These are phyloP conservation scores for Yamadazyma paraphyllophila DNA, from an alignment of 805 yeast genomes.

Conservation along the genomic window DNA sequence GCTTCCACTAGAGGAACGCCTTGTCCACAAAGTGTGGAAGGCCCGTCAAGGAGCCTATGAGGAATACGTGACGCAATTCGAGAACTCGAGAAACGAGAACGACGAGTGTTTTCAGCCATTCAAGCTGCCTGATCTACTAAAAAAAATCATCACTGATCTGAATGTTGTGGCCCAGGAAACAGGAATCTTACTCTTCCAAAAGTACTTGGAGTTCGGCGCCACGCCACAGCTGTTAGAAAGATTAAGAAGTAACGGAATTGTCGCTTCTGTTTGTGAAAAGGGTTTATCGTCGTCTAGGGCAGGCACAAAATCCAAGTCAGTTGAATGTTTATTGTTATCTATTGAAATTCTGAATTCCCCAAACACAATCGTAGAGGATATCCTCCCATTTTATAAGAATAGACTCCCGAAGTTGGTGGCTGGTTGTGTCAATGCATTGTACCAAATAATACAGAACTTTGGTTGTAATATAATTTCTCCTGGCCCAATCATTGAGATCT, in stretches of 20 bases:
- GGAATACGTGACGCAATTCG: slow-evolving; percentile 54
- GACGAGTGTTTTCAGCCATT: slow-evolving; percentile 55
- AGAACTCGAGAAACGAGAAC: slow-evolving; percentile 51
- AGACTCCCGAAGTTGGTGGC: slow-evolving; percentile 77
- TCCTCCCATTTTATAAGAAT: slow-evolving; percentile 60
- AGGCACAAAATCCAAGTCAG: slow-evolving; percentile 65
- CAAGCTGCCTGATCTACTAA: slow-evolving; percentile 53
- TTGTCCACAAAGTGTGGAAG: slow-evolving; percentile 78
- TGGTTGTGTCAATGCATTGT: slow-evolving; percentile 57
- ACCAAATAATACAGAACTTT: slow-evolving; percentile 54
- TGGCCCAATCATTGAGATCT: slow-evolving; percentile 49
- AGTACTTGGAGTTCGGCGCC: slow-evolving; percentile 59
- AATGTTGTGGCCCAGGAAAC: slow-evolving; percentile 92
- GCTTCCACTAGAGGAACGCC: slow-evolving; percentile 64
- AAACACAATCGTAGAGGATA: slow-evolving; percentile 61
- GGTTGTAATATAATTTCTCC: slow-evolving; percentile 66
- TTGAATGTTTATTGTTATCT: slow-evolving; percentile 58
- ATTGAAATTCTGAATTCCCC: slow-evolving; percentile 63
- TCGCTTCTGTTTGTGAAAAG: slow-evolving; percentile 69
- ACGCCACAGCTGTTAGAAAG: slow-evolving; percentile 34
- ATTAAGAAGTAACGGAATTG: slow-evolving; percentile 40
- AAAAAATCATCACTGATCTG: slow-evolving; percentile 63
- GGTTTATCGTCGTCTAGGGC: slow-evolving; percentile 74
- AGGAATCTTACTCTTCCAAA: slow-evolving; percentile 57
- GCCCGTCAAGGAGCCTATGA: slow-evolving; percentile 80